These are phyloP conservation scores for Ramaria rubella DNA, from an alignment of 768 basidiomycete species.

Conservation along the genomic window DNA sequence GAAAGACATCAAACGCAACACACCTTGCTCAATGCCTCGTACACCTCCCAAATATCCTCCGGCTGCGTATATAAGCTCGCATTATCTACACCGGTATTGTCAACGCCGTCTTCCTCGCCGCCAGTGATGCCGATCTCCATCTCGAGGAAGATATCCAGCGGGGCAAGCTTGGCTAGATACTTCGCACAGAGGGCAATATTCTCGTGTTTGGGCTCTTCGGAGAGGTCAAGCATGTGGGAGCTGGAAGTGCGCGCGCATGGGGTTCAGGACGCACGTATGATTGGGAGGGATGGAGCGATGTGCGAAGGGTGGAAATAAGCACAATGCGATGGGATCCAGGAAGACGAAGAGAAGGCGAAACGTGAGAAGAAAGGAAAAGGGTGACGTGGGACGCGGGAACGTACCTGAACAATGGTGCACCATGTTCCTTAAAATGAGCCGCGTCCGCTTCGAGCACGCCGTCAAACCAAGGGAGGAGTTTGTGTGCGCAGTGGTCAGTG, in stretches of 20 bases:
- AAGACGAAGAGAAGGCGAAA: slow-evolving; percentile 41
- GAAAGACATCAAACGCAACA: slow-evolving; percentile 21
- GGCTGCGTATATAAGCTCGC: slow-evolving; percentile 94
- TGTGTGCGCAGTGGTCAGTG: slow-evolving; percentile 97
- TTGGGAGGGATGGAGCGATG: too few species aligned
- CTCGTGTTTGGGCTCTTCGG: slow-evolving; percentile 85
- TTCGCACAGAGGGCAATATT: slow-evolving; percentile 91
- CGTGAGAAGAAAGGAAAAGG: too few species aligned
- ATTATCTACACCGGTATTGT: slow-evolving; percentile 96
- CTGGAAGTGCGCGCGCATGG: too few species aligned
- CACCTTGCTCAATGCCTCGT: slow-evolving; percentile 76
- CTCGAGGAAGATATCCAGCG: slow-evolving; percentile 92
- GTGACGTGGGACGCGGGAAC: too few species aligned
- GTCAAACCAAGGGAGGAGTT: slow-evolving; percentile 98
- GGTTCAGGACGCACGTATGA: slow-evolving; percentile 11
- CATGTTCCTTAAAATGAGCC: slow-evolving; percentile 84
- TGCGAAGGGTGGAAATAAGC: too few species aligned
- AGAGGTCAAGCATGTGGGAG: slow-evolving; percentile 98
- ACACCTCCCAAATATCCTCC: slow-evolving; percentile 89
- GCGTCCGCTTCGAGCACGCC: slow-evolving; percentile 98
- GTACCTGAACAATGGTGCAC: slow-evolving; percentile 51
- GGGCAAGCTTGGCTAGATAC: slow-evolving; percentile 94
- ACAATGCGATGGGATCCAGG: too few species aligned
- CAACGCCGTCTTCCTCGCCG: slow-evolving; percentile 98
- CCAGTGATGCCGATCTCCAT: slow-evolving; percentile 99